Evolutionary conservation across 202 grass and related monocot species (phyloP).

Genomic region (Dendrocalamus latiflorus): DNA sequence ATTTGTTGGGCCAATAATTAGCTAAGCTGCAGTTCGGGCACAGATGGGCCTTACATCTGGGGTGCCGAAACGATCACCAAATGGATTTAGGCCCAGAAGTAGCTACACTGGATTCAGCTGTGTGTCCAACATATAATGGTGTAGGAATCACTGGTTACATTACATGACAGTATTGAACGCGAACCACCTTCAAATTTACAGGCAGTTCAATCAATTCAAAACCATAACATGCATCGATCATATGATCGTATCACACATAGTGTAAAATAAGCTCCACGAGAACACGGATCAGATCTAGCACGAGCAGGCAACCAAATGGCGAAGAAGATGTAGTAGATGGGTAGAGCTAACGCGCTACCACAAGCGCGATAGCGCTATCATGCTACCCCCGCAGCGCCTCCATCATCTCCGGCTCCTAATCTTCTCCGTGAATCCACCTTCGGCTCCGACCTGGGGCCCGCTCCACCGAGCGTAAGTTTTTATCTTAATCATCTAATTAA

Average conservation of each 20-base stretch:
- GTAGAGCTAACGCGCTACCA: no score
- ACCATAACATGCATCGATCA: not conserved
- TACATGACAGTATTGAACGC: not conserved
- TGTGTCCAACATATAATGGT: no score
- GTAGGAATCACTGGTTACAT: not conserved
- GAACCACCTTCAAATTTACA: conserved; percentile 15
- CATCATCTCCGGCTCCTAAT: no score
- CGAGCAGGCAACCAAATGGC: not conserved
- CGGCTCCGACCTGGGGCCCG: no score
- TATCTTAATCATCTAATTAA: no score
- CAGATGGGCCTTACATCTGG: no score
- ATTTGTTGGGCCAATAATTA: not conserved
- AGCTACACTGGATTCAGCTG: no score
- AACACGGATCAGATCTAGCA: not conserved
- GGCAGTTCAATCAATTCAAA: conserved; percentile 8
- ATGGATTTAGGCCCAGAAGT: not conserved
- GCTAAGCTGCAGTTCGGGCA: not conserved
- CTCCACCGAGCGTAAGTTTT: no score
- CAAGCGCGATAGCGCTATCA: no score
- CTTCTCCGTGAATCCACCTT: no score
- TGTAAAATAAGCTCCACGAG: conserved; percentile 9
- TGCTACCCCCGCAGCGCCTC: no score
- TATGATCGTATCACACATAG: not conserved
- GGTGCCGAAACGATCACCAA: no score
- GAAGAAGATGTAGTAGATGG: not conserved